These are phyloP conservation scores for Sergeia podlipaevii DNA, from an alignment of 208 protist genomes.

Conservation along the genomic window DNA sequence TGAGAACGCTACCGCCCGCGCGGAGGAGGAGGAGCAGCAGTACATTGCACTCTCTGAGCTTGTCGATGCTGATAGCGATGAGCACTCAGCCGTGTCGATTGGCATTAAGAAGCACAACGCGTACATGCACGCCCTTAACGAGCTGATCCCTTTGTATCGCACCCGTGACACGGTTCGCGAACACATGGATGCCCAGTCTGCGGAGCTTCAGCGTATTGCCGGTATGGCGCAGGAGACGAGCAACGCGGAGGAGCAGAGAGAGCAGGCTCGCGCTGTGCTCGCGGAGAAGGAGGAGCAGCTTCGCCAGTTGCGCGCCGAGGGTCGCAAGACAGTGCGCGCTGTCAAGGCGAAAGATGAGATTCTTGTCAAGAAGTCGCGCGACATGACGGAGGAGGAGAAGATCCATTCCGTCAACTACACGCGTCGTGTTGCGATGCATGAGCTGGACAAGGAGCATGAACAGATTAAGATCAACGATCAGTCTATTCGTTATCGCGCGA, in stretches of 20 bases:
- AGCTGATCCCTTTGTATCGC: constrained; percentile 22
- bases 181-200: constrained; percentile 34
- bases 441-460: constrained; percentile 43
- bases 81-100: constrained; percentile 12
- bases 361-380: constrained; percentile 33
- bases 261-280: constrained; percentile 42
- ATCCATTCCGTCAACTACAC: constrained; percentile 54
- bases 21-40: constrained; percentile 30
- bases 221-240: constrained; percentile 41
- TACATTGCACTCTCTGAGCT: constrained; percentile 28
- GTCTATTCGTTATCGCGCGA: constrained; percentile 56
- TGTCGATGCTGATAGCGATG: constrained; percentile 24
- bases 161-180: constrained; percentile 37
- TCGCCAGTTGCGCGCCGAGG: constrained; percentile 33
- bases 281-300: constrained; percentile 51
- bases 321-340: constrained; percentile 18
- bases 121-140: constrained; percentile 21
- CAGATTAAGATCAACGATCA: constrained; percentile 50
- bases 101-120: constrained; percentile 27
- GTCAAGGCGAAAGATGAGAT: constrained; percentile 46
- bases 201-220: constrained; percentile 38
- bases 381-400: constrained; percentile 38
- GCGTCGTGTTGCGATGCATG: constrained; percentile 49
- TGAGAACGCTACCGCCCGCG: constrained; percentile 15
- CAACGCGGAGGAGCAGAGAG: constrained; percentile 42